Evolutionary conservation across 768 basidiomycete genomes (phyloP).

Genomic region (Tulasnella calospora): DNA sequence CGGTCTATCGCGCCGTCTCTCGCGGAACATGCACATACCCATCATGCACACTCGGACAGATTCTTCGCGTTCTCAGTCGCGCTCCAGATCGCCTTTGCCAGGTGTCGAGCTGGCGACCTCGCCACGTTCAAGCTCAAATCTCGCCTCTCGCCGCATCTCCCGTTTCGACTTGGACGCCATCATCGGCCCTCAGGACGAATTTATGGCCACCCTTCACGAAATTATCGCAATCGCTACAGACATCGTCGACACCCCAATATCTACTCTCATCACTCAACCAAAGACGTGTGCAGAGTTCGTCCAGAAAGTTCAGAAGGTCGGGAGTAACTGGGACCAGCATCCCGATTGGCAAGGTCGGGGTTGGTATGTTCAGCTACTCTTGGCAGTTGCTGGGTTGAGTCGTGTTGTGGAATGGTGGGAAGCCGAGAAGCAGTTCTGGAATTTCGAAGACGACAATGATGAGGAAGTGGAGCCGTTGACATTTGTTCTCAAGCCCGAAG

Average conservation of each 20-base stretch:
- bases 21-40: constrained; percentile 45
- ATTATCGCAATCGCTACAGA: constrained; percentile 92
- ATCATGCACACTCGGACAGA: constrained; percentile 55
- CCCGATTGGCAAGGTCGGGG: constrained; percentile 96
- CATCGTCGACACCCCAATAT: constrained; percentile 81
- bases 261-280: constrained; percentile 78
- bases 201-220: constrained; percentile 85
- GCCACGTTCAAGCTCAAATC: constrained; percentile 31
- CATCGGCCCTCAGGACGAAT: constrained; percentile 66
- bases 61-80: constrained; percentile 88
- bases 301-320: constrained; percentile 83
- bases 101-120: constrained; percentile 7
- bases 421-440: constrained; percentile 99
- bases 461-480: constrained; percentile 86
- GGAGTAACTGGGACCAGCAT: constrained; percentile 95
- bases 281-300: constrained; percentile 83
- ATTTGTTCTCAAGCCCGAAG: constrained; percentile 88
- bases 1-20: constrained; percentile 67
- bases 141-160: constrained; percentile 67
- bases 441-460: constrained; percentile 83
- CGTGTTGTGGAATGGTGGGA: constrained; percentile 99
- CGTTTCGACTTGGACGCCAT: constrained; percentile 54
- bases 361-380: constrained; percentile 96
- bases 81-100: constrained; percentile 89
- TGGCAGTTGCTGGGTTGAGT: constrained; percentile 91